Conservation (phyloP, 352 stramenopile species). For the Globisporangium splendens region DNA sequence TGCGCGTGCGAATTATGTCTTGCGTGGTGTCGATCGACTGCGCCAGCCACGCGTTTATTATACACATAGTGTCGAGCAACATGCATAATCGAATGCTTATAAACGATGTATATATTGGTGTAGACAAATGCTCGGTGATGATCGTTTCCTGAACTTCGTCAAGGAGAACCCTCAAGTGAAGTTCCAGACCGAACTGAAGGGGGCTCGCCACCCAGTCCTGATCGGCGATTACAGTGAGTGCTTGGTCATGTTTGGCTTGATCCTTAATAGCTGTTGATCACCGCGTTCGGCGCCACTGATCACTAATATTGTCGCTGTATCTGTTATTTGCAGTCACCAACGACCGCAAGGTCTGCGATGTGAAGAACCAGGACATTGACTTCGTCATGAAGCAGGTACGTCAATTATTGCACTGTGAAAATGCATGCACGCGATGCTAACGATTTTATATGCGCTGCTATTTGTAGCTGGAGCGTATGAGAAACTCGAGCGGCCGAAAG, state of each 20-base stretch:
- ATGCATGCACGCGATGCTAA: neutral
- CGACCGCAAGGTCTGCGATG: slow-evolving; percentile 78
- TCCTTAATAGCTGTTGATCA: no score
- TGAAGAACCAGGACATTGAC: slow-evolving; percentile 86
- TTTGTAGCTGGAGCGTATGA: slow-evolving; percentile 69
- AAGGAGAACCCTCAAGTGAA: slow-evolving; percentile 85
- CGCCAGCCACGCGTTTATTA: no score
- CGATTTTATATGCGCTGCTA: neutral
- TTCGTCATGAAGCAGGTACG: slow-evolving; percentile 80
- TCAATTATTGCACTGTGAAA: no score
- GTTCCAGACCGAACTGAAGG: slow-evolving; percentile 85
- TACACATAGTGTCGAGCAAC: no score
- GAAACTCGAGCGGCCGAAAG: slow-evolving; percentile 85
- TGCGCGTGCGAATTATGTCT: no score
- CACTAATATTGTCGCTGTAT: slow-evolving; percentile 1
- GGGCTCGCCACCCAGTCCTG: slow-evolving; percentile 71
- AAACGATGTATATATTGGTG: no score
- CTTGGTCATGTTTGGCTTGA: no score
- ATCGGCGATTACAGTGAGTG: slow-evolving; percentile 81
- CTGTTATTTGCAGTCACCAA: slow-evolving; percentile 53
- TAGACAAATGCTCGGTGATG: slow-evolving; percentile 65
- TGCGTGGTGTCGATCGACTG: no score
- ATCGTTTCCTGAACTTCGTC: slow-evolving; percentile 81
- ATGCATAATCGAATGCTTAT: no score
- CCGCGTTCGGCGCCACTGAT: neutral